Base-by-base conservation (phyloP, 2,329 filamentous ascomycete genomes). In the Penicillium occitanis region DNA sequence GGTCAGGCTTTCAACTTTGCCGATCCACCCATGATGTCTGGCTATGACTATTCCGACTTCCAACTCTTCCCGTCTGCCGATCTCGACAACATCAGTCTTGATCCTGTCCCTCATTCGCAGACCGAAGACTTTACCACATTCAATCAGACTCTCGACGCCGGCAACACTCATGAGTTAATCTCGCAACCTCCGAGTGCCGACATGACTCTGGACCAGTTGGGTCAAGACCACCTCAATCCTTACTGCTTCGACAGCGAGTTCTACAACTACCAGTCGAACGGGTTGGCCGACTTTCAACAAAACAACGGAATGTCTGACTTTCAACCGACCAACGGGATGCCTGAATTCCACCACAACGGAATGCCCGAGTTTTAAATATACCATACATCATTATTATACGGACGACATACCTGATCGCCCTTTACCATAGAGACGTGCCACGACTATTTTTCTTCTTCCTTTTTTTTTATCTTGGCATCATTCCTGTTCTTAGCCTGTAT, bases 231-330 rank as follows among this genome's bases (percentile, higher is more conserved):
- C 35, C 37, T 63, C 44, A 59, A 59, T 4, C 65, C 61, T 0
- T 66, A 66, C 25, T 66, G 65, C 35, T 66, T 66, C 46, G 65
- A 66, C 61, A 66, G 42, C 25, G 65, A 66, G n/a, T 66, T 59
- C 11, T 60, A 63, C 58, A 42, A 55, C 25, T 62, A 58, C 22
- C 51, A 57, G 44, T 30, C 50, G 35, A 59, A 37, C 13, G 63
- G 19, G 53, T 33, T 64, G 42, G 40, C 53, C 35, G 63, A 64
- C 35, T 59, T 59, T 17, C 57, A 59, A 44, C 22, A 51, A n/a
- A 63, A 14, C 50, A 57, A 58, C 19, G 61, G 61, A 28, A 63
- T 37, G 35, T 37, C 61, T 44, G 63, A 64, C 35, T 59, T 59
- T 10, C 57, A 59, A 44, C 22, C 37, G 17, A 63, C n/a, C 50